These are phyloP conservation scores for Sarocladium kiliense DNA, from an alignment of 2,329 filamentous ascomycete genomes.

Conservation along the genomic window DNA sequence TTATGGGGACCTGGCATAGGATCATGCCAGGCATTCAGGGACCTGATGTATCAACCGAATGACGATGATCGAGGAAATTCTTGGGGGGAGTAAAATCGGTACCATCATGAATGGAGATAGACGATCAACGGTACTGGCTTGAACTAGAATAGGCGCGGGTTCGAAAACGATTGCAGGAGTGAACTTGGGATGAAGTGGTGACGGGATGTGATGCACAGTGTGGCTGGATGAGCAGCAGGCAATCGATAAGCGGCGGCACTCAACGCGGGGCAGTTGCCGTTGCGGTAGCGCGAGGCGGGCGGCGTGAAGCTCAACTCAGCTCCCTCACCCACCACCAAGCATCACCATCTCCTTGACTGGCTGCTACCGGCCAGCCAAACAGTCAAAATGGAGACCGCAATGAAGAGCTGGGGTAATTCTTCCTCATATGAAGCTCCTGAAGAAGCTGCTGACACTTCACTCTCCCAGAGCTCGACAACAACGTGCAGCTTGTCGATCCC, in stretches of 20 bases:
- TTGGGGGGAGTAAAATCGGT: too few species aligned
- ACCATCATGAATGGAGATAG: too few species aligned
- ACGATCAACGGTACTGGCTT: too few species aligned
- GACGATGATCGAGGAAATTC: neutral
- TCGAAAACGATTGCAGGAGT: too few species aligned
- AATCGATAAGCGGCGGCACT: neutral
- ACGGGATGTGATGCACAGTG: too few species aligned
- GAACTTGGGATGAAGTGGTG: too few species aligned
- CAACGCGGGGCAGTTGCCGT: constrained; percentile 2
- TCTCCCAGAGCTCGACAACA: constrained; percentile 76
- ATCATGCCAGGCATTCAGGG: neutral
- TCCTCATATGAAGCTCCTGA: constrained; percentile 5
- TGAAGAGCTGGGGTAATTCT: constrained; percentile 22
- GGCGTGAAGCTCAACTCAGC: neutral
- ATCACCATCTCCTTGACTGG: neutral
- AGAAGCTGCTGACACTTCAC: neutral
- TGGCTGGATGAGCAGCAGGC: too few species aligned
- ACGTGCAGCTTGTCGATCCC: constrained; percentile 76
- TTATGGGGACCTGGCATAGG: neutral
- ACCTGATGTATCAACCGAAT: neutral
- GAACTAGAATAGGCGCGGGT: too few species aligned
- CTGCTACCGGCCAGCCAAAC: neutral
- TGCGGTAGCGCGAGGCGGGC: neutral
- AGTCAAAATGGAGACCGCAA: constrained; percentile 21
- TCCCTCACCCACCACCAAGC: neutral